These are phyloP conservation scores for Mycena albidolilacea DNA, from an alignment of 768 basidiomycete genomes.

Conservation along the genomic window DNA sequence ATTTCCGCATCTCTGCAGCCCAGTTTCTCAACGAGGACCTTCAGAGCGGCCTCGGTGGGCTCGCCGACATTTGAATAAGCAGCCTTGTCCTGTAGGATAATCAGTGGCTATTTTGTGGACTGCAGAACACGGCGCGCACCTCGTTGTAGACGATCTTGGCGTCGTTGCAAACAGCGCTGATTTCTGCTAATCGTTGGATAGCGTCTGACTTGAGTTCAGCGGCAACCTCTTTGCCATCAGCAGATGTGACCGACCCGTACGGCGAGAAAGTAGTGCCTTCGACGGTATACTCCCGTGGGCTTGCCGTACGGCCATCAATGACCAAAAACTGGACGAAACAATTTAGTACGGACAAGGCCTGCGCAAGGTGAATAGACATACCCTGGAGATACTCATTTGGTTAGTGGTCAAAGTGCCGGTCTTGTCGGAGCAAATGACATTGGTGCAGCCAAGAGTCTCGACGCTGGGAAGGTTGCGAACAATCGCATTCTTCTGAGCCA, in stretches of 20 bases:
- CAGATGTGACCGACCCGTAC: slow-evolving; percentile 77
- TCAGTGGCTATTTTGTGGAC: slow-evolving; percentile 3
- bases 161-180: slow-evolving; percentile 95
- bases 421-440: slow-evolving; percentile 99
- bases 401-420: slow-evolving; percentile 97
- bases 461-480: slow-evolving; percentile 97
- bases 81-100: slow-evolving; percentile 75
- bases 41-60: slow-evolving; percentile 97
- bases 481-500: slow-evolving; percentile 99
- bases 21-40: slow-evolving; percentile 95
- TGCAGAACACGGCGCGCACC: slow-evolving; percentile 58
- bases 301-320: slow-evolving; percentile 67
- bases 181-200: slow-evolving; percentile 90
- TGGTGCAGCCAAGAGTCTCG: slow-evolving; percentile 97
- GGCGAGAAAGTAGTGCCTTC: slow-evolving; percentile 96
- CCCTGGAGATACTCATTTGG: slow-evolving; percentile 95
- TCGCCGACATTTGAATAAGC: slow-evolving; percentile 91
- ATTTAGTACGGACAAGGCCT: slow-evolving; percentile 1
- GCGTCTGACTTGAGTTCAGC: slow-evolving; percentile 76
- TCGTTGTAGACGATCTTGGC: slow-evolving; percentile 88
- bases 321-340: slow-evolving; percentile 75
- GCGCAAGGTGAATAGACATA: slow-evolving; percentile 48
- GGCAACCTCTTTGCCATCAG: slow-evolving; percentile 72
- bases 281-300: slow-evolving; percentile 80
- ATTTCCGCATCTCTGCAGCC: slow-evolving; percentile 77